phyloP scores from a whole-genome alignment of 2,329 filamentous ascomycete species.

The Alternaria sp. region DNA sequence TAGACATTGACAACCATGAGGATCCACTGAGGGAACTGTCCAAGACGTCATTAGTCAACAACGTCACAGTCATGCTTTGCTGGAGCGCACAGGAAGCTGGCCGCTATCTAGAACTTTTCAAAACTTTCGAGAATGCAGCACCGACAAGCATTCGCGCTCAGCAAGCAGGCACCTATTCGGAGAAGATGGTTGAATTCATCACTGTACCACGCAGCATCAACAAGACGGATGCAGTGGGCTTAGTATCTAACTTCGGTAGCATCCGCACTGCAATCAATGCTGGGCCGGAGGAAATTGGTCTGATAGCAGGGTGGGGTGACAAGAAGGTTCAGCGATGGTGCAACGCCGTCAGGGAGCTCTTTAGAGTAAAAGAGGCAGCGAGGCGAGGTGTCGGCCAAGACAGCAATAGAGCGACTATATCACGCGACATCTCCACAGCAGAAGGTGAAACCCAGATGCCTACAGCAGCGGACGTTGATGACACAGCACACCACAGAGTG shows the following conservation, averaged over 20 bases:
- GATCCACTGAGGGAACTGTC: slow-evolving; percentile 87
- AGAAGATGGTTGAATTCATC: slow-evolving; percentile 89
- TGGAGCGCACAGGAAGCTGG: slow-evolving; percentile 95
- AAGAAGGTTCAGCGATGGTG: slow-evolving; percentile 92
- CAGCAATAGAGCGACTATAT: slow-evolving; percentile 35
- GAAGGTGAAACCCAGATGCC: slow-evolving; percentile 32
- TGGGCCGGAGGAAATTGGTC: slow-evolving; percentile 80
- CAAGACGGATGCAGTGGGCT: slow-evolving; percentile 88
- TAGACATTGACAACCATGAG: slow-evolving; percentile 95
- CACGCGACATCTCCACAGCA: slow-evolving; percentile 38
- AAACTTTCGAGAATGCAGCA: slow-evolving; percentile 89
- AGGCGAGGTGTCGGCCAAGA: slow-evolving; percentile 59
- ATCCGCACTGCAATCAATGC: slow-evolving; percentile 87
- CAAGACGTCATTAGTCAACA: slow-evolving; percentile 91
- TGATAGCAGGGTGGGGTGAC: slow-evolving; percentile 93
- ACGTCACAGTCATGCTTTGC: slow-evolving; percentile 88
- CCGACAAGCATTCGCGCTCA: slow-evolving; percentile 82
- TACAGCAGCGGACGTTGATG: slow-evolving; percentile 25
- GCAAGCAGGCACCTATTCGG: slow-evolving; percentile 82
- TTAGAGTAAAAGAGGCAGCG: slow-evolving; percentile 76
- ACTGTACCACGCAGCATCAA: slow-evolving; percentile 90
- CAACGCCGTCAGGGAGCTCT: slow-evolving; percentile 82
- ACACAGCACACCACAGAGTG: slow-evolving; percentile 41
- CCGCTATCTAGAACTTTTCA: slow-evolving; percentile 93
- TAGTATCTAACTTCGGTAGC: slow-evolving; percentile 93